Base-by-base conservation (phyloP, 2,329 filamentous ascomycete genomes). In the Claviceps sp. region DNA sequence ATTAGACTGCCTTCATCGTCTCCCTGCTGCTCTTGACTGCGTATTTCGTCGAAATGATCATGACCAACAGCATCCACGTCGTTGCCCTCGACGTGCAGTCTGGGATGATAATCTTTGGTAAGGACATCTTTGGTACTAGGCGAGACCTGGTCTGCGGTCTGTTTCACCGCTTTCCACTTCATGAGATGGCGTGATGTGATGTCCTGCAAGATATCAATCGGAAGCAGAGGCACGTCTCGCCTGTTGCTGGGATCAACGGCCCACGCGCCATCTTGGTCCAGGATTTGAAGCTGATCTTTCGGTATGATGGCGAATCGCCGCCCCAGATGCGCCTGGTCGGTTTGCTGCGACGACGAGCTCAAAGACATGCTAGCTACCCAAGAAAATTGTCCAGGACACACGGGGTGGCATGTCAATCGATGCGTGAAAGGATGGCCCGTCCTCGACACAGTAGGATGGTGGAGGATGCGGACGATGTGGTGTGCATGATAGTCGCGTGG, bases 231-330 rank as follows among this genome's bases (percentile, higher is more conserved):
- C 3, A 59, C 37, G 2, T 60, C 62, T 10, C 62, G 59, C 17
- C 57, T 56, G 8, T 53, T 54, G 14, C 57, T 61, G 5, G 61
- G 48, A 40, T 61, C 56, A 3, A 62, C 56, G 3, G 62, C 63
- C 72, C 72, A 74, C 1, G 71, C 63, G 50, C 65, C 60, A 3
- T 60, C 48, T 0, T 57, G 52, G 2, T 67, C 63, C 1, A 75
- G 59, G 2, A 74, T 58, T 4, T 51, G 50, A 26, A 61, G 61
- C 55, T 76, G 73, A 42, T 71, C 65, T 16, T 60, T 62, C 0
- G 70, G 68, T 6, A 74, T 63, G 24, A 52, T 63, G 17, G 64
- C 54, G 19, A 65, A 55, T 13, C 61, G 62, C 11, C 60, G 62
- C 45, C 57, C 45, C 43, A 68, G 55, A 39, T 64, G 54, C 38